Base-by-base conservation (phyloP, 176 grass and related monocot genomes). In the Ensete glaucum region DNA sequence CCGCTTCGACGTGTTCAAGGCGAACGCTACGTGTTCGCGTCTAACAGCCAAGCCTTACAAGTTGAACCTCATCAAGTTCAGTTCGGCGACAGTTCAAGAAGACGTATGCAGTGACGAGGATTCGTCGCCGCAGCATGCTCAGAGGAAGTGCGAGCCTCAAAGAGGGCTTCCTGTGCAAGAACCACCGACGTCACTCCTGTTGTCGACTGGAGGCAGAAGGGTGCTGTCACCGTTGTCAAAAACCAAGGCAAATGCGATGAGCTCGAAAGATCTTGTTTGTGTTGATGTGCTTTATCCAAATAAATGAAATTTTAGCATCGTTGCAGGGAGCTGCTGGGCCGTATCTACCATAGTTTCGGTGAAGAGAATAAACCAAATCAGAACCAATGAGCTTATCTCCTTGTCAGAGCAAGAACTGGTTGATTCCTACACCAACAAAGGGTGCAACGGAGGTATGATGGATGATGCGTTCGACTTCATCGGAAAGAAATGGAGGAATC, bases 401-500 rank as follows among this genome's bases (percentile, higher is more conserved):
- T 72, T 96, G 52, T 96, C 92, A 50, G 92, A 96, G 84, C 92
- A 96, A 80, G 85, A 96, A 78, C 85, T 92, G 6, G 43, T 96
- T 11, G 88, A 96, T 63, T 91, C 86, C 9, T 84, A 96, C 50
- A n/a, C 29, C 0, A n/a, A 9, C 1, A 67, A 29, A 1, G 92
- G 92, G 9, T 96, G 92, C 82, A n/a, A 91, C 19, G 92, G 92
- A 11, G 92, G 92, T 8, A 82, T 89, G n/a, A 88, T 91, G 86
- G 89, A 91, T 19, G 79, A 85, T 23, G 92, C 92, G 7, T 96
- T 96, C 63, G 43, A 96, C 53, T 96, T 69, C 81, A 96, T 96
- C 64, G 24, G 50, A 76, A 13, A 73, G 48, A 1, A 92, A 89
- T n/a, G 92, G 88, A 13, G 92, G 92, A 1, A 81, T 96, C 53